Conservation (phyloP, 1,284 basidiomycete genomes). For the Ceratobasidium sp. region DNA sequence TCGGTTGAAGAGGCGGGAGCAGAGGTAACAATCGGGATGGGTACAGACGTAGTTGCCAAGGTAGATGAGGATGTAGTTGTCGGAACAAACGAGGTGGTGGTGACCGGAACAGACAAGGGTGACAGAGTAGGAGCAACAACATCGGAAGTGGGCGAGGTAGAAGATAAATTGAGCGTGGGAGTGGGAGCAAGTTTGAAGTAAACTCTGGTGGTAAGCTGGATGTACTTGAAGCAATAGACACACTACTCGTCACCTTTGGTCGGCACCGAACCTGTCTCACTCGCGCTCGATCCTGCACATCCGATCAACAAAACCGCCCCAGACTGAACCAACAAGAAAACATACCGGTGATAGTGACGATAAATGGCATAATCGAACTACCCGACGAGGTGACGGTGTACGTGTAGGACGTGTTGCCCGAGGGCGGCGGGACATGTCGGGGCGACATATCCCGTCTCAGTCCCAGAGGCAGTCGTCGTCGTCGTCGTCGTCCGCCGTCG, state of each 20-base stretch:
- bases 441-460: constrained; percentile 10
- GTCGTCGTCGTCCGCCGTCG: too few species aligned
- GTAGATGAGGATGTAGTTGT: neutral
- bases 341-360: constrained; percentile 24
- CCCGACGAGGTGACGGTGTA: constrained; percentile 8
- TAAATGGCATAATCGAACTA: neutral
- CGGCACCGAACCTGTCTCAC: neutral
- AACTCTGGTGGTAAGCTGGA: constrained; percentile 4
- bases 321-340: neutral
- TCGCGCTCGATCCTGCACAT: constrained; percentile 2
- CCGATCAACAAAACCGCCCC: constrained; percentile 3
- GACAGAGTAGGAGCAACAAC: neutral
- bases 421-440: constrained; percentile 29
- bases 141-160: neutral
- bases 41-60: neutral
- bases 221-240: neutral
- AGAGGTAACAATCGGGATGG: too few species aligned
- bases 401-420: constrained; percentile 30
- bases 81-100: neutral
- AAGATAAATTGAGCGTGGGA: neutral
- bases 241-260: constrained; percentile 13
- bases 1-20: neutral
- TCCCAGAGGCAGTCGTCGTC: neutral
- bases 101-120: neutral
- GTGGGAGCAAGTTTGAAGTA: constrained; percentile 1